phyloP scores from a whole-genome alignment of 2,329 filamentous ascomycete genomes.

The Raffaelea ambrosiae region DNA sequence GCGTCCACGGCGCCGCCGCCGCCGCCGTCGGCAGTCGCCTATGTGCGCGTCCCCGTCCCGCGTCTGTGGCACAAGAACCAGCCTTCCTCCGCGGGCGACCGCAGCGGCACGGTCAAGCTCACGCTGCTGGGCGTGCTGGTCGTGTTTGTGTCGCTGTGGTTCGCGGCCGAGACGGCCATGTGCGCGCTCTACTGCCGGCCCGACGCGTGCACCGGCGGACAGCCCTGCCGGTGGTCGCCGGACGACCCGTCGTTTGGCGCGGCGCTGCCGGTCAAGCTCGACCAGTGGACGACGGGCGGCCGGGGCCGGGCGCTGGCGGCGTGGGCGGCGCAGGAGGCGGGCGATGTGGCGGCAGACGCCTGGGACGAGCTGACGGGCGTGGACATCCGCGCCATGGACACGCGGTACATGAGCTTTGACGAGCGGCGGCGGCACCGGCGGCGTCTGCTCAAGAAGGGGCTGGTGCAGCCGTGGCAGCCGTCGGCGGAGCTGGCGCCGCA shows the following conservation, averaged over 20 bases:
- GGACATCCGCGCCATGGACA: conserved; percentile 35
- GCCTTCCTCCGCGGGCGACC: no score
- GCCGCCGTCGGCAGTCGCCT: conserved; percentile 18
- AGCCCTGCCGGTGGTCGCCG: conserved; percentile 43
- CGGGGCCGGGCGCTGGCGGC: conserved; percentile 31
- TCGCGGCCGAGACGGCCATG: conserved; percentile 41
- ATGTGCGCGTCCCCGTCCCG: conserved; percentile 36
- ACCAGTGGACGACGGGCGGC: conserved; percentile 51
- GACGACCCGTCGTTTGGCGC: conserved; percentile 53
- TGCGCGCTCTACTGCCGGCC: conserved; percentile 48
- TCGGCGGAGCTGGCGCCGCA: conserved; percentile 31
- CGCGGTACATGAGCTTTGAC: conserved; percentile 34
- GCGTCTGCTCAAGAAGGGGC: conserved; percentile 39
- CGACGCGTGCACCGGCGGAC: conserved; percentile 30
- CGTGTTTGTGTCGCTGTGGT: conserved; percentile 42
- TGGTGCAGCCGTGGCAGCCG: conserved; percentile 26
- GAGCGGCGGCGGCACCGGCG: conserved; percentile 39
- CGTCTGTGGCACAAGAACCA: conserved; percentile 36
- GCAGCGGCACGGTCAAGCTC: conserved; percentile 26
- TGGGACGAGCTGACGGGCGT: conserved; percentile 36
- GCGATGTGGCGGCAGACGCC: conserved; percentile 39
- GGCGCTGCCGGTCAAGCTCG: conserved; percentile 52
- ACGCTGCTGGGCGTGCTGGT: conserved; percentile 39
- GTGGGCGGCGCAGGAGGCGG: conserved; percentile 31
- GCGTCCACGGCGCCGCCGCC: background rate